A percentile compares a stretch with the other conserved stretches of the same genome.
Conservation (phyloP, 1,284 basidiomycete species). For the Pseudozyma flocculosa region DNA sequence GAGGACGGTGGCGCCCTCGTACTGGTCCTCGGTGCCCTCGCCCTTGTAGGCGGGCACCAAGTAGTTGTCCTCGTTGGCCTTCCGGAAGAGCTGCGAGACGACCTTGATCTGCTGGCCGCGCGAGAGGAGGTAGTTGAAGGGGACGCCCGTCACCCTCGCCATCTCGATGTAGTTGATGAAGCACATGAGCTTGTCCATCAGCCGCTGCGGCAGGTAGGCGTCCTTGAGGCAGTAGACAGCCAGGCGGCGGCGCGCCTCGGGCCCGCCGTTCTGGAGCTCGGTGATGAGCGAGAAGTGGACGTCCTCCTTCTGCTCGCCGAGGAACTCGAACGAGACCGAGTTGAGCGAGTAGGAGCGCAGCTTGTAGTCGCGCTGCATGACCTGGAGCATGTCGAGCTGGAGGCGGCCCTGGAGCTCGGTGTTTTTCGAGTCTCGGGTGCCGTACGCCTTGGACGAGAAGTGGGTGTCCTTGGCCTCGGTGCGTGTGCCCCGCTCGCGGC, state of each 20-base stretch:
- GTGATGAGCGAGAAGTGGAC: constrained; percentile 57
- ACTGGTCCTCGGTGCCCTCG: constrained; percentile 56
- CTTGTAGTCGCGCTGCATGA: constrained; percentile 59
- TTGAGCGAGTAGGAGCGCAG: constrained; percentile 56
- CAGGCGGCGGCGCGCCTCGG: constrained; percentile 54
- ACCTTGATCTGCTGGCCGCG: constrained; percentile 58
- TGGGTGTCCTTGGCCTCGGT: constrained; percentile 57
- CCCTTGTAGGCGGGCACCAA: constrained; percentile 55
- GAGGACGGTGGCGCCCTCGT: constrained; percentile 57
- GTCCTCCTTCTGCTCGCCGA: constrained; percentile 58
- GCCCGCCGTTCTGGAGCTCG: constrained; percentile 56
- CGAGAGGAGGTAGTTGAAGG: constrained; percentile 58
- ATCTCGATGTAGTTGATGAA: constrained; percentile 59
- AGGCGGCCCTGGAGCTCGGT: constrained; percentile 57
- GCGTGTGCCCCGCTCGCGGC: constrained; percentile 48
- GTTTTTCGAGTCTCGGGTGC: constrained; percentile 56
- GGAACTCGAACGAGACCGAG: constrained; percentile 56
- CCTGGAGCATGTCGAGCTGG: constrained; percentile 57
- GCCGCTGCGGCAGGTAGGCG: constrained; percentile 56
- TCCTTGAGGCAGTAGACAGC: constrained; percentile 58
- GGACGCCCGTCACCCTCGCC: constrained; percentile 57
- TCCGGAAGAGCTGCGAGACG: constrained; percentile 56
- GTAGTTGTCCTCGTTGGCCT: constrained; percentile 55
- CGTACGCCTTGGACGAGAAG: constrained; percentile 58
- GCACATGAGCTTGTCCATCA: constrained; percentile 58